These are phyloP conservation scores for Hemerocallis citrina DNA, from an alignment of 106 monocot genomes.

Conservation along the genomic window DNA sequence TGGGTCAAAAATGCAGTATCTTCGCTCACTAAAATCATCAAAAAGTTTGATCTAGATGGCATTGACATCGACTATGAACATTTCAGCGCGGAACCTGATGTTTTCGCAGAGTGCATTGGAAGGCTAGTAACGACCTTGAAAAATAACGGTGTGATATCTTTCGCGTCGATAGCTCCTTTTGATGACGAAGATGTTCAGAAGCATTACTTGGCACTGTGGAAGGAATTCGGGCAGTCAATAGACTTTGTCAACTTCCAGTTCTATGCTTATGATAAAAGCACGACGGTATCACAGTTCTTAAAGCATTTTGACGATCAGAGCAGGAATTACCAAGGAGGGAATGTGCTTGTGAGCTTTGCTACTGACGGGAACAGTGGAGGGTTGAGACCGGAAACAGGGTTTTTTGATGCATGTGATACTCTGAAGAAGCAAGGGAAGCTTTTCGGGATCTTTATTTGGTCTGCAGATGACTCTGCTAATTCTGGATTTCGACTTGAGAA, in stretches of 20 bases:
- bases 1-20: constrained; percentile 30
- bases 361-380: neutral
- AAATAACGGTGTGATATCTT: neutral
- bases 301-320: constrained; percentile 9
- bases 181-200: constrained; percentile 11
- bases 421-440: constrained; percentile 23
- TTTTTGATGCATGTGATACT: constrained; percentile 9
- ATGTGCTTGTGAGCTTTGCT: constrained; percentile 15
- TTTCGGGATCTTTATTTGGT: constrained; percentile 33
- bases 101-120: neutral
- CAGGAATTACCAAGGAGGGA: constrained; percentile 9
- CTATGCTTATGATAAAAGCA: constrained; percentile 12
- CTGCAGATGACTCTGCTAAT: constrained; percentile 32
- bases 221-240: constrained; percentile 5
- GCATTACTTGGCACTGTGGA: constrained; percentile 14
- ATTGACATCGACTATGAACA: constrained; percentile 38
- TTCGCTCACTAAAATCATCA: constrained; percentile 20
- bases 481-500: too few species aligned
- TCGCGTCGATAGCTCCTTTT: constrained; percentile 3
- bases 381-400: constrained; percentile 4
- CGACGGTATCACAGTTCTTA: constrained; percentile 12
- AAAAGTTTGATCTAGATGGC: constrained; percentile 20
- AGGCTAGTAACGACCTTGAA: neutral
- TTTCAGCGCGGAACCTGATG: constrained; percentile 11
- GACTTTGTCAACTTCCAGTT: constrained; percentile 29